phyloP scores from a whole-genome alignment of 2,329 filamentous ascomycete genomes.

The Aureobasidium lini region DNA sequence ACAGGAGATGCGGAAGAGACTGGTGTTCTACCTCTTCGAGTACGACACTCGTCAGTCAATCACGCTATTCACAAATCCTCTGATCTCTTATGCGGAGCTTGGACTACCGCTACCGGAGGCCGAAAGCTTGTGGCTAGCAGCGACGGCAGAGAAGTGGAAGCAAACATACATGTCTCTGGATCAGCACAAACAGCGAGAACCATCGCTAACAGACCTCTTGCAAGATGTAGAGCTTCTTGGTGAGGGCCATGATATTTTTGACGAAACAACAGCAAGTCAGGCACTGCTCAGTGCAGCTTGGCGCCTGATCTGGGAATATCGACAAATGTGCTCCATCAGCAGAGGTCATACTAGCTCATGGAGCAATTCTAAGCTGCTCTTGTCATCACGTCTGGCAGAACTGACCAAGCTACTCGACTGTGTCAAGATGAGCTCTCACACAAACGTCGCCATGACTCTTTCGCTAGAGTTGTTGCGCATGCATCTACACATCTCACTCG shows the following conservation, averaged over 20 bases:
- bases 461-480: conserved; percentile 50
- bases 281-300: conserved; percentile 61
- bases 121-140: conserved; percentile 58
- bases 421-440: conserved; percentile 36
- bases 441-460: conserved; percentile 27
- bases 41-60: conserved; percentile 62
- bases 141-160: conserved; percentile 59
- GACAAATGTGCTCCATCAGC: conserved; percentile 49
- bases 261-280: conserved; percentile 49
- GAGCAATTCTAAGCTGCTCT: conserved; percentile 30
- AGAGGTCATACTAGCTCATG: conserved; percentile 41
- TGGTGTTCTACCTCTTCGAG: conserved; percentile 58
- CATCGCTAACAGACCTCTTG: conserved; percentile 50
- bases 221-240: conserved; percentile 49
- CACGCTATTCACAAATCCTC: conserved; percentile 55
- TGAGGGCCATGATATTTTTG: conserved; percentile 44
- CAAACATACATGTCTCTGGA: conserved; percentile 44
- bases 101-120: conserved; percentile 57
- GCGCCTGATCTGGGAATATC: conserved; percentile 59
- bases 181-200: conserved; percentile 33
- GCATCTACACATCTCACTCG: conserved; percentile 56
- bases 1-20: conserved; percentile 58
- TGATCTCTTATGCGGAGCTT: conserved; percentile 63
- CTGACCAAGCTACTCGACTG: conserved; percentile 52
- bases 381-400: conserved; percentile 53